A percentile compares a stretch with the other conserved stretches of the same genome.
Conservation (phyloP, 2,329 filamentous ascomycete genomes). For the Clonostachys byssicola region DNA sequence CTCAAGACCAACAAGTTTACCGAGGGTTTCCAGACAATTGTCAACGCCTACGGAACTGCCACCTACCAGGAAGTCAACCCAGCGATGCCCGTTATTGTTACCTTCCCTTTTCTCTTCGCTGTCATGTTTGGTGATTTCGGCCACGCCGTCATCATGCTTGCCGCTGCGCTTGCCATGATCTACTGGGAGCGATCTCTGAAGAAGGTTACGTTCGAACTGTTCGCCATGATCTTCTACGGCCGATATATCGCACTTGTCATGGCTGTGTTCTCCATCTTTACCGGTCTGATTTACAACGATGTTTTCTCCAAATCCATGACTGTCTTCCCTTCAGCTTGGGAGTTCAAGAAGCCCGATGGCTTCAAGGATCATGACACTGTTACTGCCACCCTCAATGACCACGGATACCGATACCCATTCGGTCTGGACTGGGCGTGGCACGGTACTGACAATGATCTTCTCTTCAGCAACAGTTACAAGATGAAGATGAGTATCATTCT, state of each 20-base stretch:
- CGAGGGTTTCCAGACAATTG: slow-evolving; percentile 96
- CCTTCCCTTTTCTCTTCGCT: slow-evolving; percentile 98
- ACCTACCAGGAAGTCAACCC: slow-evolving; percentile 98
- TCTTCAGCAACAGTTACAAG: slow-evolving; percentile 99
- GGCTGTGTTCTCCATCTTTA: slow-evolving; percentile 95
- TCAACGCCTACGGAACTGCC: slow-evolving; percentile 95
- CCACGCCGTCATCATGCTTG: slow-evolving; percentile 85
- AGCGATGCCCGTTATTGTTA: slow-evolving; percentile 89
- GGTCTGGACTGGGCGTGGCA: slow-evolving; percentile 97
- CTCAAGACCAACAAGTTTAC: slow-evolving; percentile 99
- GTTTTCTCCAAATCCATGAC: slow-evolving; percentile 92
- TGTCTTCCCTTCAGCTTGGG: slow-evolving; percentile 85
- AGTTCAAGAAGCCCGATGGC: slow-evolving; percentile 64
- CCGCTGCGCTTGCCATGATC: slow-evolving; percentile 86
- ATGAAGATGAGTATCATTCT: slow-evolving; percentile 99
- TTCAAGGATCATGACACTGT: slow-evolving; percentile 65
- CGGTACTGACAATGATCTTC: slow-evolving; percentile 86
- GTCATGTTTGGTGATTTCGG: slow-evolving; percentile 99
- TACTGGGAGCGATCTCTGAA: slow-evolving; percentile 91
- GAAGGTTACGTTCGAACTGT: slow-evolving; percentile 90
- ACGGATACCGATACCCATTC: slow-evolving; percentile 86
- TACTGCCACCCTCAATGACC: slow-evolving; percentile 58
- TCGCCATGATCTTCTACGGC: slow-evolving; percentile 98
- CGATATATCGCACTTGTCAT: slow-evolving; percentile 98
- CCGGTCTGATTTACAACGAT: slow-evolving; percentile 96